Evolutionary conservation across 495 filamentous ascomycete genomes (phyloP).

Genomic region (Jackrogersella multiformis): DNA sequence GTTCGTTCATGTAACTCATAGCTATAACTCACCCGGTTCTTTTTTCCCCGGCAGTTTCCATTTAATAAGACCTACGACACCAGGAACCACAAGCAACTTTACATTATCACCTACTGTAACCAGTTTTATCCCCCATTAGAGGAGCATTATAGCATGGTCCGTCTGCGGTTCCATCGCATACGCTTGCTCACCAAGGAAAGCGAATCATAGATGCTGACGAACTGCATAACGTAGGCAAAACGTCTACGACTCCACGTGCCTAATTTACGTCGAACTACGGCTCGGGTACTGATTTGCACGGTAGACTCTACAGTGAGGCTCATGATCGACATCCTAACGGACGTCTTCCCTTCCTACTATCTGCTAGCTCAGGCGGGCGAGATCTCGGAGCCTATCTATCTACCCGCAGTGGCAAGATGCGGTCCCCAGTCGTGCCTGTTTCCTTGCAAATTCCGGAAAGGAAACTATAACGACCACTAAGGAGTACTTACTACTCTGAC

Average conservation of each 20-base stretch:
- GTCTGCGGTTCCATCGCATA: slow-evolving; percentile 43
- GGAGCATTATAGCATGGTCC: slow-evolving; percentile 35
- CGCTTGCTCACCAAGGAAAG: slow-evolving; percentile 30
- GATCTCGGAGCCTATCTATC: slow-evolving; percentile 17
- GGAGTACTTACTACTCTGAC: slow-evolving; percentile 6
- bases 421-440: slow-evolving; percentile 15
- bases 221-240: slow-evolving; percentile 19
- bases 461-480: slow-evolving; percentile 12
- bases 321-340: slow-evolving; percentile 30
- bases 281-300: slow-evolving; percentile 36
- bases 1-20: background rate
- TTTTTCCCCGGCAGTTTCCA: slow-evolving; percentile 30
- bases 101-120: slow-evolving; percentile 41
- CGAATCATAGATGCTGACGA: slow-evolving; percentile 24
- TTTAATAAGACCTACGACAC: slow-evolving; percentile 29
- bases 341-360: slow-evolving; percentile 24
- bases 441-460: slow-evolving; percentile 21
- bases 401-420: slow-evolving; percentile 2
- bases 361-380: slow-evolving; percentile 15
- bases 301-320: slow-evolving; percentile 35
- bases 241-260: slow-evolving; percentile 32
- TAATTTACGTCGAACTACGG: slow-evolving; percentile 29
- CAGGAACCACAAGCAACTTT: slow-evolving; percentile 21
- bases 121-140: slow-evolving; percentile 32
- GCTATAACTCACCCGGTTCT: slow-evolving; percentile 18